Evolutionary conservation across 2,329 filamentous ascomycete genomes (phyloP).

Genomic region (Endothia cerciana): DNA sequence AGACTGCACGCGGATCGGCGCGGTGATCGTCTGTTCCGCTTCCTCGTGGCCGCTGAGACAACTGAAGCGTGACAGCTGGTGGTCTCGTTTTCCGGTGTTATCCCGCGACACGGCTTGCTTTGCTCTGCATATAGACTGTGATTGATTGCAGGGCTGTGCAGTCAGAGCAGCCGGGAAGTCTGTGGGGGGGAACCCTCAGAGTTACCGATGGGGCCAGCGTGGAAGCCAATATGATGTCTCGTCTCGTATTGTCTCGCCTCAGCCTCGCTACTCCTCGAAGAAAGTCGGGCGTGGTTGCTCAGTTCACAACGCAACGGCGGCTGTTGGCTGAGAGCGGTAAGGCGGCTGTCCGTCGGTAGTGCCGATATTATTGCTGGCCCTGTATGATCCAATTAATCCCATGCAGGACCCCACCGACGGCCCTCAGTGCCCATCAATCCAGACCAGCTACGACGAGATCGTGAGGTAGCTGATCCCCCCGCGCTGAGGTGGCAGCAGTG

Average conservation of each 20-base stretch:
- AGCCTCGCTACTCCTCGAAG: background rate
- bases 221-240: background rate
- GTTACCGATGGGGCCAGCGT: constrained; percentile 2
- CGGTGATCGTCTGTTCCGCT: constrained; percentile 10
- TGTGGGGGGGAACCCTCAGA: background rate
- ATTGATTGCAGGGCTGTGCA: constrained; percentile 7
- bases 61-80: constrained; percentile 16
- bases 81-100: background rate
- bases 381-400: constrained; percentile 27
- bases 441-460: constrained; percentile 2
- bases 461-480: constrained; percentile 3
- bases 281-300: constrained; percentile 6
- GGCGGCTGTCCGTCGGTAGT: constrained; percentile 23
- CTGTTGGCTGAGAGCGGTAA: constrained; percentile 21
- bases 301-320: constrained; percentile 16
- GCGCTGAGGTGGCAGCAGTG: constrained; percentile 3
- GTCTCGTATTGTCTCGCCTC: constrained; percentile 11
- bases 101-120: background rate
- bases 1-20: background rate
- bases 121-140: constrained; percentile 9
- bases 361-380: constrained; percentile 29
- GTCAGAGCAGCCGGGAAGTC: constrained; percentile 4
- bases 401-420: constrained; percentile 2
- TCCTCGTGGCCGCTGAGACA: constrained; percentile 26
- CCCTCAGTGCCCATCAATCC: constrained; percentile 5